phyloP scores from a whole-genome alignment of 768 basidiomycete genomes.

The Mycena sanguinolenta region DNA sequence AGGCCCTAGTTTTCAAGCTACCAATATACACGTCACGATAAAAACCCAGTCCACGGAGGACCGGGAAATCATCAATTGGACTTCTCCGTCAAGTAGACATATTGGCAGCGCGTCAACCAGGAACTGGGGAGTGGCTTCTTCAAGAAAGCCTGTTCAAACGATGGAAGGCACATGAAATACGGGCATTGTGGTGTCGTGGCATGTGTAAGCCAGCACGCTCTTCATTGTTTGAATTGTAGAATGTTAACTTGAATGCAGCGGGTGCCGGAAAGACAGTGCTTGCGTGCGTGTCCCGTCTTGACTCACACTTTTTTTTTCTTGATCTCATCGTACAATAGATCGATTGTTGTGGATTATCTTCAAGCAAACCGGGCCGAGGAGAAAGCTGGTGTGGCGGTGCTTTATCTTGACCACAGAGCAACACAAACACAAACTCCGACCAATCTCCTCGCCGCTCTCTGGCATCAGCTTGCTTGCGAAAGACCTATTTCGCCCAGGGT shows the following conservation, averaged over 20 bases:
- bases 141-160: too few relatives aligned
- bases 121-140: too few relatives aligned
- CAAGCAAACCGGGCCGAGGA: neutral
- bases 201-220: too few relatives aligned
- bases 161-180: too few relatives aligned
- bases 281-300: neutral
- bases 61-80: too few relatives aligned
- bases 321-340: neutral
- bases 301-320: too few relatives aligned
- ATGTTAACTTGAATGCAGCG: neutral
- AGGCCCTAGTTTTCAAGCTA: neutral
- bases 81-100: too few relatives aligned
- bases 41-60: too few relatives aligned
- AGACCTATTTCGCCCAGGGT: neutral
- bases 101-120: too few relatives aligned
- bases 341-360: constrained; percentile 2
- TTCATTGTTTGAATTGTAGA: too few relatives aligned
- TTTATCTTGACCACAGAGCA: constrained; percentile 17
- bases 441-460: constrained; percentile 13
- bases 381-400: neutral
- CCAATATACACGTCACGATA: too few relatives aligned
- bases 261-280: constrained; percentile 12
- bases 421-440: neutral
- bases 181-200: too few relatives aligned
- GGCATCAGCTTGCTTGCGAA: constrained; percentile 3